These are phyloP conservation scores for Salix dunnii DNA, from an alignment of 345 rosid species.

Conservation along the genomic window DNA sequence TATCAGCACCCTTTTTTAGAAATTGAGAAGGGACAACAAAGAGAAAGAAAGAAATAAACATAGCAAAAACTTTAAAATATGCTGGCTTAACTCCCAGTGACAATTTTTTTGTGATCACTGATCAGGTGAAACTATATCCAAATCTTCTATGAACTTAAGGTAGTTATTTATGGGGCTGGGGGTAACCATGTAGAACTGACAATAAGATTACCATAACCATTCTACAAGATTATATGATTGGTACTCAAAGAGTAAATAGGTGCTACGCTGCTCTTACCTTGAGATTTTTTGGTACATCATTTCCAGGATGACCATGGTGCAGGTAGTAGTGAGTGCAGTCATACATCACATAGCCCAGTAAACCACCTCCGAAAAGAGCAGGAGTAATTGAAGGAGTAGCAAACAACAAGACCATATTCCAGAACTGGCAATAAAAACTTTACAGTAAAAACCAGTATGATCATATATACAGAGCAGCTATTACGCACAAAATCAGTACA, in stretches of 20 bases:
- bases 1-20: too few species aligned
- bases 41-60: not conserved
- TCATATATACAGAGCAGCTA: not conserved
- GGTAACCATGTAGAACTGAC: not conserved
- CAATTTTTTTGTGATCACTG: not conserved
- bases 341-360: slow-evolving; percentile 83
- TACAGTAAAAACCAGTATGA: not conserved
- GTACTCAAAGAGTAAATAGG: not conserved
- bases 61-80: not conserved
- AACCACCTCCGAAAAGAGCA: slow-evolving; percentile 81
- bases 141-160: not conserved
- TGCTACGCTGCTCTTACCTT: slow-evolving; percentile 44
- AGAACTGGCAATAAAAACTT: slow-evolving; percentile 47
- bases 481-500: not conserved
- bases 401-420: slow-evolving; percentile 54
- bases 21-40: too few species aligned
- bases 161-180: not conserved
- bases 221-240: not conserved
- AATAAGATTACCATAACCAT: too few species aligned
- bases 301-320: slow-evolving; percentile 89
- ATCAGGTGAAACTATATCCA: not conserved
- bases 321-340: slow-evolving; percentile 90
- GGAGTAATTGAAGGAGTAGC: slow-evolving; percentile 72
- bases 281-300: slow-evolving; percentile 49
- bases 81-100: not conserved